Conservation (phyloP, 345 rosid species). For the Syzygium oleosum region DNA sequence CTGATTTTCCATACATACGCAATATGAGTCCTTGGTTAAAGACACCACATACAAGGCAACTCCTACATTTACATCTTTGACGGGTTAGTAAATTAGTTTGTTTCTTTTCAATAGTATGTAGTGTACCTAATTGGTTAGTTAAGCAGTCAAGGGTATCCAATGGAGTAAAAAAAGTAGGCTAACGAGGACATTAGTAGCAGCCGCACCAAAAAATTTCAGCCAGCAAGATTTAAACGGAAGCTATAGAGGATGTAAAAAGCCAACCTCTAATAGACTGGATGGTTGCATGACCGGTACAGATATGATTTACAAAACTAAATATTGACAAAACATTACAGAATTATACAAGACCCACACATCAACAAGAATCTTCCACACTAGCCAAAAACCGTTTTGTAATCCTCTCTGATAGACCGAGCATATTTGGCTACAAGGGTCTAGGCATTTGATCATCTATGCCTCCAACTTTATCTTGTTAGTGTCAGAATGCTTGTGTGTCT, state of each 20-base stretch:
- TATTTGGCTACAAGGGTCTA: neutral
- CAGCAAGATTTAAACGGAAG: neutral
- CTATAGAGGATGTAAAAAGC: neutral
- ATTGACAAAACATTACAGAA: neutral
- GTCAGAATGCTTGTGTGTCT: neutral
- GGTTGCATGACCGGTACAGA: neutral
- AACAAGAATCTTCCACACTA: neutral
- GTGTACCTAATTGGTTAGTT: neutral
- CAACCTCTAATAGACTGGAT: neutral
- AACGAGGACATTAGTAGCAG: neutral
- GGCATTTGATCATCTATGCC: neutral
- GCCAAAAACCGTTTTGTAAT: neutral
- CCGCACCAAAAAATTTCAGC: neutral
- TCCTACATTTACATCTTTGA: neutral
- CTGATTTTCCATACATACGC: neutral
- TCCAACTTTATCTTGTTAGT: neutral
- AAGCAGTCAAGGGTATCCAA: neutral
- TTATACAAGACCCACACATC: neutral
- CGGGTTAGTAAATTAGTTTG: neutral
- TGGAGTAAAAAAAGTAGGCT: neutral
- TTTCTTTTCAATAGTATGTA: neutral
- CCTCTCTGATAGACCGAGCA: neutral
- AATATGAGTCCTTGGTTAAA: neutral
- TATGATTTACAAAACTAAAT: neutral
- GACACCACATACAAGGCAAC: neutral